Conservation (phyloP, 495 filamentous ascomycete species). For the Haplographium delicatum region DNA sequence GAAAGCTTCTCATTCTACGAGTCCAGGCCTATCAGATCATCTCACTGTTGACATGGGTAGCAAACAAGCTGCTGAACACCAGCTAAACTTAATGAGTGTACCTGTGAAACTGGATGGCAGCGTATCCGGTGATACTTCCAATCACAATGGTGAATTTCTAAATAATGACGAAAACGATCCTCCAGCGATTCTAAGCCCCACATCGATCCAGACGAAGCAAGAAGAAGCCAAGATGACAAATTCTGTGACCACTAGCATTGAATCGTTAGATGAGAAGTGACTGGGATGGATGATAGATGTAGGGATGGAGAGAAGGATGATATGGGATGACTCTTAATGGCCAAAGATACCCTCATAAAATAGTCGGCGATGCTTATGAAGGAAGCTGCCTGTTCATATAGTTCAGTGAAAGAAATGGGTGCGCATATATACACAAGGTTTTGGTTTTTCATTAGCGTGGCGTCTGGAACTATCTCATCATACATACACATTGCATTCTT, state of each 20-base stretch:
- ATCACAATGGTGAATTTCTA: no score
- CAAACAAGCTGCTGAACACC: neutral
- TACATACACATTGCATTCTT: no score
- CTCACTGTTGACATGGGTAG: neutral
- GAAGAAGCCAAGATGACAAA: no score
- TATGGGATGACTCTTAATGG: neutral
- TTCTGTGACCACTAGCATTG: no score
- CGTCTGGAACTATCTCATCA: no score
- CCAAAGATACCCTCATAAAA: neutral
- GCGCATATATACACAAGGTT: neutral
- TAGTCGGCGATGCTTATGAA: neutral
- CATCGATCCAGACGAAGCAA: no score
- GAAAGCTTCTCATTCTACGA: neutral
- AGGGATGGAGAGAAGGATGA: no score
- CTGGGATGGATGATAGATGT: no score
- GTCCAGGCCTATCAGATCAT: neutral
- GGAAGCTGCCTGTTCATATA: neutral
- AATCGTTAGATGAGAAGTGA: no score
- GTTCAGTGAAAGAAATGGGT: neutral
- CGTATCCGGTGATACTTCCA: neutral
- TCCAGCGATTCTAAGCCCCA: no score
- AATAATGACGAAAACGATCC: no score
- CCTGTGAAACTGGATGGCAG: neutral
- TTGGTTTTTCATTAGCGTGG: conserved; percentile 1
- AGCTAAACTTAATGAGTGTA: neutral